phyloP scores from a whole-genome alignment of 495 filamentous ascomycete genomes.

The Melanomma pulvis-pyrius region DNA sequence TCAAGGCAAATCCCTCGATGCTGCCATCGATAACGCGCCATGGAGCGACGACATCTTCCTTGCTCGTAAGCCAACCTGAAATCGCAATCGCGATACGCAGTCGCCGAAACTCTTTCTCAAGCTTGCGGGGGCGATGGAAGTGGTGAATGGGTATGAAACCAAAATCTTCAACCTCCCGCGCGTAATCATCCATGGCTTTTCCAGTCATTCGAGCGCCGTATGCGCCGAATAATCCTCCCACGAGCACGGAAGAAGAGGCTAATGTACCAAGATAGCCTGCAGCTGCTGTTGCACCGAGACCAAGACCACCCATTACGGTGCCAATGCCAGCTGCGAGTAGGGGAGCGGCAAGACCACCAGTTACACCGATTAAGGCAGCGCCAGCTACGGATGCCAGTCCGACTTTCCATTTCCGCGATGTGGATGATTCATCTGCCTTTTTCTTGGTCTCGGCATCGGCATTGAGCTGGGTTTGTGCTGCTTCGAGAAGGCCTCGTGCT shows the following conservation, averaged over 20 bases:
- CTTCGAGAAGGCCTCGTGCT: conserved; percentile 71
- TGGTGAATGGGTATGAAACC: conserved; percentile 75
- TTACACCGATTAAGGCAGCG: conserved; percentile 78
- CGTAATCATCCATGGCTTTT: conserved; percentile 85
- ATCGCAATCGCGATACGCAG: conserved; percentile 82
- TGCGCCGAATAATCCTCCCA: conserved; percentile 85
- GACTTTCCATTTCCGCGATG: conserved; percentile 74
- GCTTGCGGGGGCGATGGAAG: conserved; percentile 44
- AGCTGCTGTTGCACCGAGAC: conserved; percentile 76
- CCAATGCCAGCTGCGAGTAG: conserved; percentile 82
- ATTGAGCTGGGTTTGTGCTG: conserved; percentile 63
- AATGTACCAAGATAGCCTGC: conserved; percentile 78
- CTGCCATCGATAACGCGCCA: conserved; percentile 74
- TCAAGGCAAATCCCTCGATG: conserved; percentile 79
- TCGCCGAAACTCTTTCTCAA: conserved; percentile 59
- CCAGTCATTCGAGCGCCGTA: conserved; percentile 84
- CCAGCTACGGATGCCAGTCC: conserved; percentile 79
- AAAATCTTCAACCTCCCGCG: conserved; percentile 85
- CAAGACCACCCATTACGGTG: conserved; percentile 76
- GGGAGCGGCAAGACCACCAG: conserved; percentile 78
- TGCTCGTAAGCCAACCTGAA: conserved; percentile 75
- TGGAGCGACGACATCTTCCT: conserved; percentile 68
- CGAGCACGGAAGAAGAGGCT: conserved; percentile 72
- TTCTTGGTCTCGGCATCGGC: conserved; percentile 68
- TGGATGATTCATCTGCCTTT: conserved; percentile 67